Evolutionary conservation across 805 yeast species (phyloP).

Genomic region (Candida easanensis): DNA sequence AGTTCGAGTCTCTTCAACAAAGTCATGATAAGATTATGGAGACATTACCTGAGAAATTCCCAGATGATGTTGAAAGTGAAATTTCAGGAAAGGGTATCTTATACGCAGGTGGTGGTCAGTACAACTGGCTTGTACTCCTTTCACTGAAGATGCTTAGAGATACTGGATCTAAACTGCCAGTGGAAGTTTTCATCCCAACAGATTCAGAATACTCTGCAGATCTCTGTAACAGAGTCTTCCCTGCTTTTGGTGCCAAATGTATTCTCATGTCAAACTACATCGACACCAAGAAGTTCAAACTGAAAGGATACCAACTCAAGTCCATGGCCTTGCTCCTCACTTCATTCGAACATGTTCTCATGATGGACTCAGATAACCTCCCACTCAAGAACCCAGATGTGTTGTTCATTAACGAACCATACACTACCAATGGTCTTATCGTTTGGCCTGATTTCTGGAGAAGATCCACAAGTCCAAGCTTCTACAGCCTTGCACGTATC

Average conservation of each 20-base stretch:
- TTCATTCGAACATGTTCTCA: conserved; percentile 68
- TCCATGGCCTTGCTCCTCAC: conserved; percentile 74
- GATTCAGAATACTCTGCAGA: conserved; percentile 68
- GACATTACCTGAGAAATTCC: conserved; percentile 39
- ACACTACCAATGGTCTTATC: conserved; percentile 39
- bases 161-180: conserved; percentile 66
- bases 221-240: conserved; percentile 63
- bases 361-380: conserved; percentile 74
- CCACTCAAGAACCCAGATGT: conserved; percentile 50
- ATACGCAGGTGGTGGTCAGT: conserved; percentile 73
- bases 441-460: conserved; percentile 76
- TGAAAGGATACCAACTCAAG: conserved; percentile 64
- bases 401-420: conserved; percentile 36
- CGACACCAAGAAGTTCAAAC: conserved; percentile 39
- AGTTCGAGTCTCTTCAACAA: conserved; percentile 14
- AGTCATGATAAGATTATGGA: conserved; percentile 24
- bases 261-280: conserved; percentile 47
- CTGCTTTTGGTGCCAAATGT: conserved; percentile 65
- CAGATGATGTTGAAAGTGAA: conserved; percentile 33
- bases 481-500: conserved; percentile 53
- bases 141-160: conserved; percentile 56
- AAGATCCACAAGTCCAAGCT: conserved; percentile 59
- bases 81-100: conserved; percentile 59
- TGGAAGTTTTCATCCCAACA: conserved; percentile 79
- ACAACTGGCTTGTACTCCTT: conserved; percentile 58